Evolutionary conservation across 2,329 filamentous ascomycete genomes (phyloP).

Genomic region (Talaromyces sp.): DNA sequence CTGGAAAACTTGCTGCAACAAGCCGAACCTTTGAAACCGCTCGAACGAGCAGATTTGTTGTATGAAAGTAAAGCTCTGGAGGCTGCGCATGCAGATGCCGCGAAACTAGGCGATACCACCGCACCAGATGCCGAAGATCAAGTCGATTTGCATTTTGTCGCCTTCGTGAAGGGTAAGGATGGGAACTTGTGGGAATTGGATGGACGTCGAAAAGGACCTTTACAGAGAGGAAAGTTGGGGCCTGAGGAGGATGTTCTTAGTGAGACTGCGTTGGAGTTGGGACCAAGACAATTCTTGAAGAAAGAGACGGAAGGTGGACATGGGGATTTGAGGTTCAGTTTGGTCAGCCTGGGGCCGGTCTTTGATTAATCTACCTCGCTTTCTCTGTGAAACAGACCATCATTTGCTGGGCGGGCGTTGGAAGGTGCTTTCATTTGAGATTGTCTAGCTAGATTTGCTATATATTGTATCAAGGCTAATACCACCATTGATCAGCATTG

Average conservation of each 20-base stretch:
- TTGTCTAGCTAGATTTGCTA: slow-evolving; percentile 16
- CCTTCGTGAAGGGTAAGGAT: slow-evolving; percentile 75
- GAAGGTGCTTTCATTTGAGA: not conserved
- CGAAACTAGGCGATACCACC: slow-evolving; percentile 70
- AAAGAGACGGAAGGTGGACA: slow-evolving; percentile 57
- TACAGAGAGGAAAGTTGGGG: slow-evolving; percentile 62
- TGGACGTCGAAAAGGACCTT: slow-evolving; percentile 67
- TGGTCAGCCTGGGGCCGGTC: slow-evolving; percentile 57
- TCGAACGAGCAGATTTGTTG: slow-evolving; percentile 66
- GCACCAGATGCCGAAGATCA: slow-evolving; percentile 75
- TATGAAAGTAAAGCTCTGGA: slow-evolving; percentile 76
- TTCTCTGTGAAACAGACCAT: not conserved
- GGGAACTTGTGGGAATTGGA: slow-evolving; percentile 79
- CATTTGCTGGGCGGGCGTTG: slow-evolving; percentile 8
- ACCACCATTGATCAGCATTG: slow-evolving; percentile 55
- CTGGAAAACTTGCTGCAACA: slow-evolving; percentile 59
- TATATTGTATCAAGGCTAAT: slow-evolving; percentile 28
- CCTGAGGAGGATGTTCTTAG: slow-evolving; percentile 69
- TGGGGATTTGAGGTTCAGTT: slow-evolving; percentile 57
- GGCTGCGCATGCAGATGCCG: slow-evolving; percentile 72
- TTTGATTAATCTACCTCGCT: slow-evolving; percentile 40
- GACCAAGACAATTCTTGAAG: slow-evolving; percentile 60
- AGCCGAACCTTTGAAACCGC: slow-evolving; percentile 67
- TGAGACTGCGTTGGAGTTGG: slow-evolving; percentile 68
- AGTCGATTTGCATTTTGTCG: slow-evolving; percentile 93